These are phyloP conservation scores for Tuber calosporum DNA, from an alignment of 495 filamentous ascomycete genomes.

Conservation along the genomic window DNA sequence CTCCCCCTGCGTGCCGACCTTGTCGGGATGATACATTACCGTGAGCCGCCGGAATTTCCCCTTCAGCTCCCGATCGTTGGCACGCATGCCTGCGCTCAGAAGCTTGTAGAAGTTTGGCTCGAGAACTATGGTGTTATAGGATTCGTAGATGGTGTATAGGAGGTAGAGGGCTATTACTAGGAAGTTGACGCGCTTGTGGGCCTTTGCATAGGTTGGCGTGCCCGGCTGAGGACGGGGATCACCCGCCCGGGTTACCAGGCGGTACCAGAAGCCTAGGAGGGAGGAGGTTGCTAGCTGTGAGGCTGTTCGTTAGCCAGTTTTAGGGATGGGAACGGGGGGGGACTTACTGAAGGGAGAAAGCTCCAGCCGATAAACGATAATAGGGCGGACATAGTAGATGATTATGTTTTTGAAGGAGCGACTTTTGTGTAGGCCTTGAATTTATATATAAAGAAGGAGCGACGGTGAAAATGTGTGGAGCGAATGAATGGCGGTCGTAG, in stretches of 20 bases:
- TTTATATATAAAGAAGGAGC: too few relatives aligned
- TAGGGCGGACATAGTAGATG: slow-evolving; percentile 43
- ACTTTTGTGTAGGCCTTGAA: too few relatives aligned
- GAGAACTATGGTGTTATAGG: slow-evolving; percentile 67
- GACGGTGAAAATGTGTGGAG: slow-evolving; percentile 21
- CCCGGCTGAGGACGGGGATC: slow-evolving; percentile 71
- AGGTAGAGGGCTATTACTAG: slow-evolving; percentile 75
- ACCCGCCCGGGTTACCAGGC: slow-evolving; percentile 83
- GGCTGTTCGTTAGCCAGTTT: slow-evolving; percentile 10
- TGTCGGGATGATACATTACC: slow-evolving; percentile 83
- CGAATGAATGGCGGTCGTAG: not conserved
- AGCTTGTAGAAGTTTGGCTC: slow-evolving; percentile 69
- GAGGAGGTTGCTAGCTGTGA: slow-evolving; percentile 67
- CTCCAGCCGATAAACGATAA: slow-evolving; percentile 74
- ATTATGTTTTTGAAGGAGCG: not conserved
- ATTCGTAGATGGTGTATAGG: slow-evolving; percentile 87
- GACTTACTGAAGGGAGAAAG: slow-evolving; percentile 66
- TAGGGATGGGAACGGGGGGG: not conserved
- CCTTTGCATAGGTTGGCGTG: slow-evolving; percentile 57
- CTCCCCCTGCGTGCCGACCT: slow-evolving; percentile 54
- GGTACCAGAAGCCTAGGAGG: slow-evolving; percentile 75
- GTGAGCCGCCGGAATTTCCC: slow-evolving; percentile 80
- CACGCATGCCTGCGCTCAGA: slow-evolving; percentile 59
- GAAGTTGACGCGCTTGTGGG: slow-evolving; percentile 75
- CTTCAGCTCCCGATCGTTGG: slow-evolving; percentile 68